These are phyloP conservation scores for Boletus barrowsii DNA, from an alignment of 768 basidiomycete genomes.

Conservation along the genomic window DNA sequence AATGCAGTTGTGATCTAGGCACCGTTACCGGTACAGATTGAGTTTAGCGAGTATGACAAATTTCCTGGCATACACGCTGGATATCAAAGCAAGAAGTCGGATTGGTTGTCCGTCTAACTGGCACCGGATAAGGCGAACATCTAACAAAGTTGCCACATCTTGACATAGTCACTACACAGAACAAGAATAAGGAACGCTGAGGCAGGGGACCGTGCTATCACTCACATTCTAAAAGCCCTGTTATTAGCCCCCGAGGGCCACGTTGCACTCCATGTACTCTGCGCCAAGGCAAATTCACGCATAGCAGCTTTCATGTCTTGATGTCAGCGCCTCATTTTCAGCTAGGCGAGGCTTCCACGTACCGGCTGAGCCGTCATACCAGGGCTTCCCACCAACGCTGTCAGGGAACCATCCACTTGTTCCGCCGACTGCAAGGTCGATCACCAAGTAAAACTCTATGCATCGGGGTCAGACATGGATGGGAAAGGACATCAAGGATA, in stretches of 20 bases:
- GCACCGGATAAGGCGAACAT: neutral
- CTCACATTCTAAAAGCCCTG: slow-evolving; percentile 67
- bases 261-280: slow-evolving; percentile 67
- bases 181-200: neutral
- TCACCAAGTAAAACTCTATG: slow-evolving; percentile 73
- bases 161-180: slow-evolving; percentile 28
- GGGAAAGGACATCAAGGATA: neutral
- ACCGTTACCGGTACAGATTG: neutral
- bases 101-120: neutral
- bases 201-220: neutral
- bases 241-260: slow-evolving; percentile 66
- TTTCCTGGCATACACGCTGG: neutral
- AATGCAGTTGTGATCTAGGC: neutral
- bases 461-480: neutral
- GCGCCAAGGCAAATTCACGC: slow-evolving; percentile 60
- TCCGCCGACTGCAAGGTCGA: slow-evolving; percentile 78
- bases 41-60: neutral
- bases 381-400: slow-evolving; percentile 53
- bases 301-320: slow-evolving; percentile 47
- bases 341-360: slow-evolving; percentile 19
- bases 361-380: slow-evolving; percentile 61
- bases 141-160: slow-evolving; percentile 34
- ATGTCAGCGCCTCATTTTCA: slow-evolving; percentile 19
- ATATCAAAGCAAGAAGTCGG: neutral
- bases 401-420: slow-evolving; percentile 57